Evolutionary conservation across 1,139 yeast species (phyloP), one percentile per base, ranked within the genome.

Genomic region (Geotrichum australiense): DNA sequence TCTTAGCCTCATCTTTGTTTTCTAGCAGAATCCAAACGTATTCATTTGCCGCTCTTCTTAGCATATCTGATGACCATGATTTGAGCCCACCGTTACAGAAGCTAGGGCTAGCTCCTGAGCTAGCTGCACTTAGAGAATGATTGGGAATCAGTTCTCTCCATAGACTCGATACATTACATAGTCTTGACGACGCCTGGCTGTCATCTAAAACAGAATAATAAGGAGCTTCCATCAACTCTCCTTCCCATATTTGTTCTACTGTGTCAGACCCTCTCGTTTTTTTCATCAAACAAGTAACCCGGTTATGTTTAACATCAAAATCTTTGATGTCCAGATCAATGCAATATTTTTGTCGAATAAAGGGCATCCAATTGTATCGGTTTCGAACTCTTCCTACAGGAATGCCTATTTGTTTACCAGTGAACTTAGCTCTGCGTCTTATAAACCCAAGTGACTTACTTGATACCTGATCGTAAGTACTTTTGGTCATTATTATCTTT

Each of bases 11-110:
- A 8, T 14, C 16, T 4, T 15, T 30, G 18, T 31, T 25, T 11
- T 35, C 19, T 21, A 42, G 19, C 10, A 42, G 23, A 18, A 42
- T 29, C 45, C 45, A 42, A 10, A 42, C 30, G 19, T 42, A 42
- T 12, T 42, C 41, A 3, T 21, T 22, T 3, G 31, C 3, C 3
- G 44, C 44, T 16, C 23, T 37, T 27, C 33, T 12, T 8, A 15
- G 23, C 43, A 30, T 41, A 5, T 35, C 40, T 3, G 6, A n/a
- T 12, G 42, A 25, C 29, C 35, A 19, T 4, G 38, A 26, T 39
- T 35, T 18, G 33, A 11, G 5, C 23, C 23, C n/a, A 12, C 28
- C 23, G 26, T 14, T 26, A 26, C 14, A 12, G 23, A 18, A 14
- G 10, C n/a, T 18, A 14, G 19, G 2, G 22, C 16, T 8, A 20